These are phyloP conservation scores for Gonium pectorale DNA, from an alignment of 139 green algal genomes.

Conservation along the genomic window DNA sequence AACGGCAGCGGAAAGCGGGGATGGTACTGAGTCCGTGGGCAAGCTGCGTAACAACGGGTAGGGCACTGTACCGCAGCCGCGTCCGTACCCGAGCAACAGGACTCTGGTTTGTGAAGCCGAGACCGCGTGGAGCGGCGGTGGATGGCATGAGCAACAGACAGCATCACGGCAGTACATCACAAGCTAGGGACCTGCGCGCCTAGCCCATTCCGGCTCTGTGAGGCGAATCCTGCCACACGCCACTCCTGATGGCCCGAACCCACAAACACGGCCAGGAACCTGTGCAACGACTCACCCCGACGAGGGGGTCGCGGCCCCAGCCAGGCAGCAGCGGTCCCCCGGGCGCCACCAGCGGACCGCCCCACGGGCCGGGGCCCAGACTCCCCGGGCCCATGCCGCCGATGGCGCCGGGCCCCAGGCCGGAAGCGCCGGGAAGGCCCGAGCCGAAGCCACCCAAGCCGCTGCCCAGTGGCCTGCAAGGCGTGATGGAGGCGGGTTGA, in stretches of 20 bases:
- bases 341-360: constrained; percentile 26
- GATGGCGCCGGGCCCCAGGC: constrained; percentile 16
- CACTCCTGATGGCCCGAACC: too few species aligned
- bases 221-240: too few species aligned
- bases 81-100: too few species aligned
- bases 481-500: neutral
- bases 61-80: too few species aligned
- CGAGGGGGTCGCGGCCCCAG: constrained; percentile 32
- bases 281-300: neutral
- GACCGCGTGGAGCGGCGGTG: too few species aligned
- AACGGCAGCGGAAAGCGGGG: neutral
- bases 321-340: constrained; percentile 6
- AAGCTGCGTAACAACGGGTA: too few species aligned
- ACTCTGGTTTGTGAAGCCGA: too few species aligned
- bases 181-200: too few species aligned
- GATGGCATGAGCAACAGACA: too few species aligned
- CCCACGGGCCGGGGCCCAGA: constrained; percentile 16
- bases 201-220: too few species aligned
- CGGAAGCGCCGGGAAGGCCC: neutral
- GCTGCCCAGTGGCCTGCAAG: constrained; percentile 16
- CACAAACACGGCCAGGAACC: too few species aligned
- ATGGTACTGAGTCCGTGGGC: neutral
- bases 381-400: constrained; percentile 21
- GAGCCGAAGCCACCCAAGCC: constrained; percentile 14
- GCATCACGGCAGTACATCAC: too few species aligned